These are phyloP conservation scores for Jimgerdemannia lactiflua DNA, from an alignment of 192 early-diverging fungal genomes.

Conservation along the genomic window DNA sequence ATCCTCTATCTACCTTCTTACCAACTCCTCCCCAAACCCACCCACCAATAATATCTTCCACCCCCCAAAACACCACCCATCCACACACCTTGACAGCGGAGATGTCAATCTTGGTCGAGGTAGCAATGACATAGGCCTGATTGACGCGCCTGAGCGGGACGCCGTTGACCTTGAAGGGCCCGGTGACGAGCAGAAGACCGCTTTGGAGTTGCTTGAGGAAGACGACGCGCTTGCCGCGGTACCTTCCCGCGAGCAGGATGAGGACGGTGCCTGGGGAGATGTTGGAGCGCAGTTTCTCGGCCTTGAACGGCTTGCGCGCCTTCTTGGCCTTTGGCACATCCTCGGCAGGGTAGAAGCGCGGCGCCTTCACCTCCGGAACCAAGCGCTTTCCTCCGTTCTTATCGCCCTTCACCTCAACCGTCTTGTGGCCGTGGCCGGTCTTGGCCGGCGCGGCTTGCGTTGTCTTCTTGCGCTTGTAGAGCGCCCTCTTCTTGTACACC, in stretches of 20 bases:
- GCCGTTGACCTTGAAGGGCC: slow-evolving; percentile 98
- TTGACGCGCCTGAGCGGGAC: slow-evolving; percentile 97
- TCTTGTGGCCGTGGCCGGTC: slow-evolving; percentile 56
- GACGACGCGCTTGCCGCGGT: slow-evolving; percentile 98
- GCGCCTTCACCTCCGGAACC: slow-evolving; percentile 68
- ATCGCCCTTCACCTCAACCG: slow-evolving; percentile 69
- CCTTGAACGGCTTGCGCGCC: slow-evolving; percentile 72
- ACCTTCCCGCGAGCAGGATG: slow-evolving; percentile 93
- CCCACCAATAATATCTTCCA: background rate
- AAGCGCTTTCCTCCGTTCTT: slow-evolving; percentile 78
- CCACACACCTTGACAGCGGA: slow-evolving; percentile 52
- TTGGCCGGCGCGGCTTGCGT: slow-evolving; percentile 44
- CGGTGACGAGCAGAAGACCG: slow-evolving; percentile 95
- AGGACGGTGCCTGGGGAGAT: slow-evolving; percentile 98
- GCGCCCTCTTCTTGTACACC: slow-evolving; percentile 82
- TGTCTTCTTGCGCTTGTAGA: slow-evolving; percentile 85
- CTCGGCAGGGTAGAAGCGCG: slow-evolving; percentile 83
- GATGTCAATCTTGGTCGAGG: slow-evolving; percentile 98
- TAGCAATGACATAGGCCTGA: slow-evolving; percentile 99
- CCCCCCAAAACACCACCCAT: slow-evolving; percentile 9
- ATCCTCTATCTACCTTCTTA: slow-evolving; percentile 1
- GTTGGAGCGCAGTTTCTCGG: slow-evolving; percentile 75
- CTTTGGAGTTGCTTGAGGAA: slow-evolving; percentile 96
- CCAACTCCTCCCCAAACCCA: background rate
- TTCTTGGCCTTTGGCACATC: slow-evolving; percentile 78